Evolutionary conservation across 2,329 filamentous ascomycete genomes (phyloP).

Genomic region (Arthrobotrys sphaeroides): DNA sequence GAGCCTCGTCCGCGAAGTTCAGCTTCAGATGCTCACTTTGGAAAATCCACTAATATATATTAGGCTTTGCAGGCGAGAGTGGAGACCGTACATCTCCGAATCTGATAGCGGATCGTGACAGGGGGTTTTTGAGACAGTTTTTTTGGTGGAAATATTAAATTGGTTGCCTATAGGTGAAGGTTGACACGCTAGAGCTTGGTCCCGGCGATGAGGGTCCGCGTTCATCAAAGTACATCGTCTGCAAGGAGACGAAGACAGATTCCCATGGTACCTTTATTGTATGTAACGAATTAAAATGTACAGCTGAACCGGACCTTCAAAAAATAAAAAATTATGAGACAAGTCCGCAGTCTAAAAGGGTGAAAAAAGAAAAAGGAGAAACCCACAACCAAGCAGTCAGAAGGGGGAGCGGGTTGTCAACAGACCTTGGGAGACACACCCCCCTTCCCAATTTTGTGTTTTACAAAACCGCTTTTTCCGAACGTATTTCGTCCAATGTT

Average conservation of each 20-base stretch:
- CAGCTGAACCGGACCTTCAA: constrained; percentile 38
- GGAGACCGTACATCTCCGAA: constrained; percentile 13
- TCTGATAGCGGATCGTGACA: neutral
- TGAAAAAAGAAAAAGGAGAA: too few relatives aligned
- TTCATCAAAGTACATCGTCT: neutral
- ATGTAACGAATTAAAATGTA: neutral
- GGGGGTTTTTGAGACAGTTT: constrained; percentile 1
- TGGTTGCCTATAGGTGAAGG: constrained; percentile 28
- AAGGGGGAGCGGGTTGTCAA: neutral
- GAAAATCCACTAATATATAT: neutral
- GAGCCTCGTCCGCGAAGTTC: too few relatives aligned
- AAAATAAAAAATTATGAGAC: neutral
- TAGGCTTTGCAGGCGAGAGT: neutral
- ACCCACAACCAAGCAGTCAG: neutral
- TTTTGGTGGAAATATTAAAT: constrained; percentile 3
- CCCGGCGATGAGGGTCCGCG: constrained; percentile 15
- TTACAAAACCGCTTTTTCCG: constrained; percentile 27
- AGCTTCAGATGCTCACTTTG: neutral
- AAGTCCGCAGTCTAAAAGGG: neutral
- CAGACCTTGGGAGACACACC: neutral
- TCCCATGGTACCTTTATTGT: constrained; percentile 34
- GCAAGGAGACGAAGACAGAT: constrained; percentile 36
- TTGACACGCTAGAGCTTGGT: constrained; percentile 17
- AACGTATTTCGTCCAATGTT: constrained; percentile 27
- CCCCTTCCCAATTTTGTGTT: constrained; percentile 5